Percentiles rank a stretch among this genome's conserved stretches.
Conservation (phyloP, 305 asterid species). For the Solanum aculeatissimum region DNA sequence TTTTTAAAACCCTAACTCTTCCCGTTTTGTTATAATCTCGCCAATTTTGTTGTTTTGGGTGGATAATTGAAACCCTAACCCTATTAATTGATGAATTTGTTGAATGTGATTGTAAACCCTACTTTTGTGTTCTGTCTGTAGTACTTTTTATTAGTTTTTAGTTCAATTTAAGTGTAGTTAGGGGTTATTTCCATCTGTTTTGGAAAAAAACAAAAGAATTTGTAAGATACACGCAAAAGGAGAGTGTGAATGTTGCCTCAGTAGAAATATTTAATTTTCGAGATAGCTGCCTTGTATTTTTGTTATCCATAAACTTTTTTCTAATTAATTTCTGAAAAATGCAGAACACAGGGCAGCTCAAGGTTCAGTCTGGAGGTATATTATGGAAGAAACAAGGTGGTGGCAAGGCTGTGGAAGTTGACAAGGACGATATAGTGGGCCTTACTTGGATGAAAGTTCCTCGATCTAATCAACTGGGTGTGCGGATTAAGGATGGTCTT, state of each 20-base stretch:
- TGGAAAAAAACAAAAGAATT: not conserved
- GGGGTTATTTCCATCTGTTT: not conserved
- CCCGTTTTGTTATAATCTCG: not conserved
- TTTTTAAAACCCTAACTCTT: conserved; percentile 18
- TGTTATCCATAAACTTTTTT: not conserved
- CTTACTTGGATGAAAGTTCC: conserved; percentile 99
- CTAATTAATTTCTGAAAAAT: conserved; percentile 1
- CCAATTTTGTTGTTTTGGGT: not conserved
- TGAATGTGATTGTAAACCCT: not conserved
- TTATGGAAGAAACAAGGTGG: conserved; percentile 97
- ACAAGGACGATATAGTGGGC: conserved; percentile 59
- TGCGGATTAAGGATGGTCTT: conserved; percentile 83
- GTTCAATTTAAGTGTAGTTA: not conserved
- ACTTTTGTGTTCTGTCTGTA: not conserved
- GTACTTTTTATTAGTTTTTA: not conserved
- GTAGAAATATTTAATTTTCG: not conserved
- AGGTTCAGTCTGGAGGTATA: conserved; percentile 73
- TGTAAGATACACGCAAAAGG: not conserved
- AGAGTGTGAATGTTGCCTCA: not conserved
- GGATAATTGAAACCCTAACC: conserved; percentile 16
- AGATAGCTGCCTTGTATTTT: not conserved
- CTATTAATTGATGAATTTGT: not conserved
- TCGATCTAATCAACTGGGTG: conserved; percentile 83
- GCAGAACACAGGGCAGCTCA: conserved; percentile 89
- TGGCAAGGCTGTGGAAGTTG: conserved; percentile 90